These are phyloP conservation scores for Nitzschia palea DNA, from an alignment of 108 stramenopile genomes.

Conservation along the genomic window DNA sequence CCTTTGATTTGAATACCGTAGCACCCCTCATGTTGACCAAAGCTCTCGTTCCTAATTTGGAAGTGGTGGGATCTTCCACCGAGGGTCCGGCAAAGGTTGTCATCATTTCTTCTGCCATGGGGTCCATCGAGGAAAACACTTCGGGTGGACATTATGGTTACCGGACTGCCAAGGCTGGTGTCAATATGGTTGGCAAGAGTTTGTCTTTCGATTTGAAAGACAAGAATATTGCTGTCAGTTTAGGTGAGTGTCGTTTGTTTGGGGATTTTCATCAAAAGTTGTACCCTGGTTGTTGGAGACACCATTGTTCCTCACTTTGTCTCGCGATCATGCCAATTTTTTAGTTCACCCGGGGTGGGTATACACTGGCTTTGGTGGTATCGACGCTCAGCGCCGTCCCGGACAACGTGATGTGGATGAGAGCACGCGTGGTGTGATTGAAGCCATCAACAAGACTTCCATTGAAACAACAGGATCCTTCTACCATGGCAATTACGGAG, in stretches of 20 bases:
- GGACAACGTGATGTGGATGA: slow-evolving; percentile 25
- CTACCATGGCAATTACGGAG: slow-evolving; percentile 39
- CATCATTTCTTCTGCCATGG: slow-evolving; percentile 32
- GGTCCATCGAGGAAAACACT: slow-evolving; percentile 34
- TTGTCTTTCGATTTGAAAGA: slow-evolving; percentile 34
- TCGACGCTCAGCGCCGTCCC: slow-evolving; percentile 1
- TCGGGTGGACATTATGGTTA: slow-evolving; percentile 43
- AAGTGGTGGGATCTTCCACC: not conserved
- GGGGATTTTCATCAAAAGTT: not conserved
- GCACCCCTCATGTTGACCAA: slow-evolving; percentile 36
- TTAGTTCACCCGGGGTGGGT: slow-evolving; percentile 34
- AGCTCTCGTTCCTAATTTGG: slow-evolving; percentile 26
- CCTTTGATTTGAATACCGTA: slow-evolving; percentile 38
- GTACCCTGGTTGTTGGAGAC: too few species aligned
- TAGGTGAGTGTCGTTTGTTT: not conserved
- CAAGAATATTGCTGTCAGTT: slow-evolving; percentile 17
- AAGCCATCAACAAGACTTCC: slow-evolving; percentile 23
- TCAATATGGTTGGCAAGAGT: slow-evolving; percentile 45
- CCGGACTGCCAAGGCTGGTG: slow-evolving; percentile 42
- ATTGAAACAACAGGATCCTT: slow-evolving; percentile 33
- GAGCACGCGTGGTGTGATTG: slow-evolving; percentile 17
- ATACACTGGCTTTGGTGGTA: slow-evolving; percentile 23
- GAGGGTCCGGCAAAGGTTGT: slow-evolving; percentile 16
- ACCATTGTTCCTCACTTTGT: too few species aligned
- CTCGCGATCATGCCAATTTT: too few species aligned